Percentiles rank a stretch among this genome's conserved stretches.
These are phyloP conservation scores for Lentithecium fluviatile DNA, from an alignment of 495 filamentous ascomycete species.

Conservation along the genomic window DNA sequence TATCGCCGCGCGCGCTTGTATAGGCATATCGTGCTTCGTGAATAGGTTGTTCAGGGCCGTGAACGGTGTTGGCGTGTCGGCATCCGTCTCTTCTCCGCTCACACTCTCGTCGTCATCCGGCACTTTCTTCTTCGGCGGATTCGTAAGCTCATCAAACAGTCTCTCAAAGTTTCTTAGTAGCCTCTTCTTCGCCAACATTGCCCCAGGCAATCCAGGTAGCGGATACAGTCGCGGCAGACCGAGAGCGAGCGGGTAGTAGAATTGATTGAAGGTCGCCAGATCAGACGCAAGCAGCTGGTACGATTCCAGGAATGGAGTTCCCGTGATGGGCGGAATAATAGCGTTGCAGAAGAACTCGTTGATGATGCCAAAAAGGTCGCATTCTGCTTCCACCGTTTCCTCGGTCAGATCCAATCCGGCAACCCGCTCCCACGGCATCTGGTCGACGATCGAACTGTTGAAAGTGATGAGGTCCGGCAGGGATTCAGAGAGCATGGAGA, in stretches of 20 bases:
- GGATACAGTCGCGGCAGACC: conserved; percentile 56
- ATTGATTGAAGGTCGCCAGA: conserved; percentile 56
- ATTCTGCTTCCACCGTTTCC: conserved; percentile 32
- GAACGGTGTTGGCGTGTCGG: conserved; percentile 26
- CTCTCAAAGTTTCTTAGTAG: conserved; percentile 50
- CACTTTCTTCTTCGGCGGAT: conserved; percentile 30
- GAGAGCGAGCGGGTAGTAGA: conserved; percentile 51
- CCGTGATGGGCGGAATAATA: conserved; percentile 54
- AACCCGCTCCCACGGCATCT: conserved; percentile 60
- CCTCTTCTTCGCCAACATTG: conserved; percentile 53
- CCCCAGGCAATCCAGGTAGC: conserved; percentile 50
- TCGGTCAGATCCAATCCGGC: conserved; percentile 39
- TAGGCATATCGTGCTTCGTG: conserved; percentile 18
- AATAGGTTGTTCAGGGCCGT: conserved; percentile 21
- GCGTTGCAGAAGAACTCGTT: conserved; percentile 55
- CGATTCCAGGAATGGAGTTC: conserved; percentile 54
- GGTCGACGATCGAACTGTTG: conserved; percentile 58
- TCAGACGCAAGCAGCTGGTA: conserved; percentile 55
- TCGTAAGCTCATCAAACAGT: conserved; percentile 46
- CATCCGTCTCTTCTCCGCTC: conserved; percentile 27
- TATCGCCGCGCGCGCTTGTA: conserved; percentile 31
- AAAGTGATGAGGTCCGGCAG: conserved; percentile 58
- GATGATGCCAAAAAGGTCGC: conserved; percentile 46
- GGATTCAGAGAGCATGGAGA: conserved; percentile 45
- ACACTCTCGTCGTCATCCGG: conserved; percentile 21